Base-by-base conservation (phyloP, 345 rosid genomes). In the Raphanus raphanistrum region DNA sequence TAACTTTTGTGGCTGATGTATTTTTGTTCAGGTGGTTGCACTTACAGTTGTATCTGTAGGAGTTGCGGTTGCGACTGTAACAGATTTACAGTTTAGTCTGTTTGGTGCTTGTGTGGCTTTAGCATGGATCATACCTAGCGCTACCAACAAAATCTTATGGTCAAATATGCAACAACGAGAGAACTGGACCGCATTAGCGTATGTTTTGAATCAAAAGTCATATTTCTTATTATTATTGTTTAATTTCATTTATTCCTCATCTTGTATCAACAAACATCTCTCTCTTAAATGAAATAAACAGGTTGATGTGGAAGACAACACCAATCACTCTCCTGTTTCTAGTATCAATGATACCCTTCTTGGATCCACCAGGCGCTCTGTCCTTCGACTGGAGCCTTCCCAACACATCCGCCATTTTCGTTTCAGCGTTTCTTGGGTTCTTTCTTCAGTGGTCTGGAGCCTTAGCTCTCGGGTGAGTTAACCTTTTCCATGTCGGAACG, bases 391-490 rank as follows among this genome's bases (percentile, higher is more conserved):
- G 97, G 99, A 88, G 80, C 82, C 78, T 83, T 68, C 63, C 43
- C 29, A 95, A 87, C 64, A 88, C 93, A 6, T 60, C 70, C 3
- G 87, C 88, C 26, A 91, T 95, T 76, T 86, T 95, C 28, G 0
- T 79, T 33, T 95, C 99, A 1, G 96, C 98, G 69, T 29, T 92
- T 75, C 90, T 95, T 2, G 98, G 98, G 11, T 92, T 95, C 88
- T 86, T 92, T 88, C 99, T 95, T 84, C 98, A 92, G 76, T 95
- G 98, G 98, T 95, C 98, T 0, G 99, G 97, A 59, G 98, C 99
- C 66, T 86, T 92, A 82, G 99, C 97, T 4, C 94, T 95, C 15
- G 99, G 97, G 99, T 92, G 83, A 82, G 92, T 27, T n/a, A 35
- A 3, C 1, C 6, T 2, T 36, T 57, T 3, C 10, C n/a, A 0